Evolutionary conservation across 2,329 filamentous ascomycete genomes (phyloP).

Genomic region (Endothia cerciana): DNA sequence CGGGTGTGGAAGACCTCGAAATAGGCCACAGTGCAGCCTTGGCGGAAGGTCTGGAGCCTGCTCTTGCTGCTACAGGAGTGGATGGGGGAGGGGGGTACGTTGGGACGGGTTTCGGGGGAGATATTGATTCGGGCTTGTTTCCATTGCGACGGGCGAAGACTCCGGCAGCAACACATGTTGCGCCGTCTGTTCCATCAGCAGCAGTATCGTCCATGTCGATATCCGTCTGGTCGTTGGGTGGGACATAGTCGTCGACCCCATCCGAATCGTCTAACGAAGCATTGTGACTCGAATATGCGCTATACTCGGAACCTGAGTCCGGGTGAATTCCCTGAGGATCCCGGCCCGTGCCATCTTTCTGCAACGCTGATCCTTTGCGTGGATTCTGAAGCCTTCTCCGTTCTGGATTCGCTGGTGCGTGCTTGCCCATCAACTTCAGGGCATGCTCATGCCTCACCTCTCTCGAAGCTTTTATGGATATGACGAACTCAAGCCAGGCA

Average conservation of each 20-base stretch:
- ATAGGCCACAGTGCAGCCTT: no score
- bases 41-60: no score
- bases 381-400: constrained; percentile 22
- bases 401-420: constrained; percentile 21
- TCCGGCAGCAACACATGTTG: not conserved
- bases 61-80: no score
- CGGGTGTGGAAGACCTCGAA: no score
- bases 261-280: no score
- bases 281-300: not conserved
- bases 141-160: not conserved
- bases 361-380: not conserved
- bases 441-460: constrained; percentile 26
- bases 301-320: not conserved
- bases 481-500: constrained; percentile 15
- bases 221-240: constrained; percentile 6
- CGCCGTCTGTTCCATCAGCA: not conserved
- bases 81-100: no score
- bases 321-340: not conserved
- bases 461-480: constrained; percentile 16
- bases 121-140: no score
- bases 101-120: no score
- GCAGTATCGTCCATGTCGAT: no score
- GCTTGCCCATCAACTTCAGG: constrained; percentile 25
- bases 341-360: not conserved
- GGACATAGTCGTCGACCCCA: not conserved